These are phyloP conservation scores for Creolimax fragrantissima DNA, from an alignment of 78 protist species.

Conservation along the genomic window DNA sequence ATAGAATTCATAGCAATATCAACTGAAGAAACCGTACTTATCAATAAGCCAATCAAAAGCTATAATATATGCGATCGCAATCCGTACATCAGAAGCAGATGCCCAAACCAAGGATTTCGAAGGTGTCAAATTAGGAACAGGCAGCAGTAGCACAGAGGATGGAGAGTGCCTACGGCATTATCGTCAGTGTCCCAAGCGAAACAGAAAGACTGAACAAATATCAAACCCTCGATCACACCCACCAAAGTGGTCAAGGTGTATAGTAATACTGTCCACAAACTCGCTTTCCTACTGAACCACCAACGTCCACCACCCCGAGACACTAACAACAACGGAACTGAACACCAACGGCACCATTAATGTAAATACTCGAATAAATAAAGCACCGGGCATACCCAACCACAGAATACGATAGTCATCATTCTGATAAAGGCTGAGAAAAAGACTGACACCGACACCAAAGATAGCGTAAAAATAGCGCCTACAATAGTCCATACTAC, in stretches of 20 bases:
- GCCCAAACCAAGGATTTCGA: neutral
- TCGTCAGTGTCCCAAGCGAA: neutral
- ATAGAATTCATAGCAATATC: no score
- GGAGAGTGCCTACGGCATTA: neutral
- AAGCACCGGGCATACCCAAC: constrained; percentile 13
- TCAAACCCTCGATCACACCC: constrained; percentile 13
- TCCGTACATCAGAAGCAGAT: neutral
- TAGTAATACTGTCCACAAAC: neutral
- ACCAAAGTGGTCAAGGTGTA: constrained; percentile 16
- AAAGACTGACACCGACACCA: constrained; percentile 1
- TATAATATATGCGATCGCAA: constrained; percentile 12
- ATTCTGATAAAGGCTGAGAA: neutral
- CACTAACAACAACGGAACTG: constrained; percentile 10
- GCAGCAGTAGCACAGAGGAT: constrained; percentile 2
- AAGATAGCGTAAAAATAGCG: neutral
- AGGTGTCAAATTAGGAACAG: constrained; percentile 16
- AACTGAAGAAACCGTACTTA: neutral
- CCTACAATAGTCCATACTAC: constrained; percentile 8
- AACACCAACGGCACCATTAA: constrained; percentile 13
- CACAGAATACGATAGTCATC: neutral
- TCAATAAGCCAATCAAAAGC: constrained; percentile 23
- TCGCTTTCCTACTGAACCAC: neutral
- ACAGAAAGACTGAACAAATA: constrained; percentile 3
- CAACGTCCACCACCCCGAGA: constrained; percentile 10
- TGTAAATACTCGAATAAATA: constrained; percentile 12